Evolutionary conservation across 83 land plant species (phyloP).

Genomic region (Thuja plicata): DNA sequence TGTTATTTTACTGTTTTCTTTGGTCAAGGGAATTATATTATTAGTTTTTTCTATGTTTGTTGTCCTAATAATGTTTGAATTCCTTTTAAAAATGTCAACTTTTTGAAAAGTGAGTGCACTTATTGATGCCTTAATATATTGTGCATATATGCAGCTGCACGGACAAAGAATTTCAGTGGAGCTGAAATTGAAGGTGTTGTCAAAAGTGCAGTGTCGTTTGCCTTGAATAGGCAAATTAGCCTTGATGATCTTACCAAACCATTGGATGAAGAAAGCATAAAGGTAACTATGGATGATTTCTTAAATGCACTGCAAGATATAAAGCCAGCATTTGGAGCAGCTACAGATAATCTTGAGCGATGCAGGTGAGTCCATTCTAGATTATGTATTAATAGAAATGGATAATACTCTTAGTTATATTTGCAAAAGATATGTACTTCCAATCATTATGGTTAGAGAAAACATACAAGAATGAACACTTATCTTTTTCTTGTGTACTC

Average conservation of each 20-base stretch:
- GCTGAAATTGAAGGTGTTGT: conserved; percentile 99
- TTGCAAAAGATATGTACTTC: not conserved
- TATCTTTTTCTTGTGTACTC: not conserved
- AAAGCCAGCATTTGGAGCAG: conserved; percentile 95
- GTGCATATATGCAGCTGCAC: conserved; percentile 61
- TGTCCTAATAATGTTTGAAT: not conserved
- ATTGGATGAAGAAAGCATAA: conserved; percentile 93
- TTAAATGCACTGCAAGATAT: conserved; percentile 81
- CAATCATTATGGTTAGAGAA: not conserved
- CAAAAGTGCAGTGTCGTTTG: conserved; percentile 96
- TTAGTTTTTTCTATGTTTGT: not conserved
- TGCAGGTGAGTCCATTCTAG: conserved; percentile 56
- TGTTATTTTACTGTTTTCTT: not conserved
- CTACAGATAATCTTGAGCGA: conserved; percentile 87
- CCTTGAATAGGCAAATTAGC: conserved; percentile 83
- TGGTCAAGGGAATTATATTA: not conserved
- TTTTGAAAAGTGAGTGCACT: not conserved
- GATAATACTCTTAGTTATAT: conserved; percentile 7
- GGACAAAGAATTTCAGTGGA: conserved; percentile 98
- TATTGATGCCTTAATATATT: not conserved
- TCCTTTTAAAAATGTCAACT: not conserved
- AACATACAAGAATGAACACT: not conserved
- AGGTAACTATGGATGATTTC: conserved; percentile 94
- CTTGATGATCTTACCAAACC: conserved; percentile 82
- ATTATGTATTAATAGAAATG: not conserved